These are phyloP conservation scores for Globisporangium spiculum DNA, from an alignment of 352 stramenopile species.

Conservation along the genomic window DNA sequence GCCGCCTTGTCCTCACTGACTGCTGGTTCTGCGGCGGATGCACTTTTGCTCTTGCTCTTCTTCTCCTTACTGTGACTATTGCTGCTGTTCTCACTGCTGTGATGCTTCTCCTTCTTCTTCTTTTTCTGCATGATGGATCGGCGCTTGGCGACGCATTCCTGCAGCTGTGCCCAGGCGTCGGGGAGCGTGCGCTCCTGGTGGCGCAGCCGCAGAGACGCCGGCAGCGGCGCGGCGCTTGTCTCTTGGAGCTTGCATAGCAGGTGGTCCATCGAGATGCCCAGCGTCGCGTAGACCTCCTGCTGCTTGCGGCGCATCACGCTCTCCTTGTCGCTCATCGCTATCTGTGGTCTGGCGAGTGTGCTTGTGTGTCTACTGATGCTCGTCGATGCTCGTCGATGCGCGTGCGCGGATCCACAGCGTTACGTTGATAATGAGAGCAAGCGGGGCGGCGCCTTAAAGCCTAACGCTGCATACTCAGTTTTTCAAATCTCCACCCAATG, in stretches of 20 bases:
- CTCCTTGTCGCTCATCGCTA: constrained; percentile 13
- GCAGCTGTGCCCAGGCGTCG: constrained; percentile 20
- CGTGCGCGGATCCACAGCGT: too few species aligned
- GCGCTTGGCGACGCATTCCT: constrained; percentile 20
- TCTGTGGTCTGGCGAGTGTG: not conserved
- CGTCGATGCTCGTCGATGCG: too few species aligned
- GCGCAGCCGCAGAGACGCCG: constrained; percentile 13
- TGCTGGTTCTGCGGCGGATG: constrained; percentile 7
- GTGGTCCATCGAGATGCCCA: constrained; percentile 55
- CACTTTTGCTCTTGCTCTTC: constrained; percentile 9
- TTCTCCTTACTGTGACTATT: constrained; percentile 1
- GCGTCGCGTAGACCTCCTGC: constrained; percentile 33
- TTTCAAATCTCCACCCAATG: too few species aligned
- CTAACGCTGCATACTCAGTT: too few species aligned
- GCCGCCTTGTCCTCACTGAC: not conserved
- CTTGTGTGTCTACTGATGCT: not conserved
- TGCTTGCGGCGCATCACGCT: constrained; percentile 10
- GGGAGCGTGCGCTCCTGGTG: constrained; percentile 12
- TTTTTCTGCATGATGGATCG: constrained; percentile 26
- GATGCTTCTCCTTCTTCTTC: constrained; percentile 18
- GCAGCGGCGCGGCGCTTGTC: constrained; percentile 20
- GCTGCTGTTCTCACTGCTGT: constrained; percentile 5
- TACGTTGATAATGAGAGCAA: too few species aligned
- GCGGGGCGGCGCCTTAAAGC: too few species aligned
- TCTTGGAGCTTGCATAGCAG: constrained; percentile 31